phyloP scores from a whole-genome alignment of 2,329 filamentous ascomycete species.

The Paramyrothecium sp. region DNA sequence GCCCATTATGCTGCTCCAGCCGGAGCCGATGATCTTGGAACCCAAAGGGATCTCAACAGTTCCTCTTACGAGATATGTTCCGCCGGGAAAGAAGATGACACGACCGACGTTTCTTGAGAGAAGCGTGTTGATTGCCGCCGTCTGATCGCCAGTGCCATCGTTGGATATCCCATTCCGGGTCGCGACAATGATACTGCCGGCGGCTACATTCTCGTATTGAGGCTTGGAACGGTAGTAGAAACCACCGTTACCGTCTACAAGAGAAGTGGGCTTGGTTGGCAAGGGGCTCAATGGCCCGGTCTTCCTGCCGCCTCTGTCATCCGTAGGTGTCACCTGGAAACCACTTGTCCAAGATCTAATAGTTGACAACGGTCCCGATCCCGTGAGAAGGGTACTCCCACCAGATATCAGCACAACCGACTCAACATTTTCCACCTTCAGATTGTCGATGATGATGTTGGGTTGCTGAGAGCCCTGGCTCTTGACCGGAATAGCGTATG shows the following conservation, averaged over 20 bases:
- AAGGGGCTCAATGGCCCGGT: not conserved
- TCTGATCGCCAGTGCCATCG: slow-evolving; percentile 30
- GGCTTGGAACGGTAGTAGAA: slow-evolving; percentile 23
- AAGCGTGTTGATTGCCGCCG: slow-evolving; percentile 17
- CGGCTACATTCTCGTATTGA: slow-evolving; percentile 44
- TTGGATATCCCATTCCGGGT: slow-evolving; percentile 30
- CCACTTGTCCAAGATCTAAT: slow-evolving; percentile 3
- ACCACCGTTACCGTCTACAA: slow-evolving; percentile 11
- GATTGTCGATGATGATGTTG: slow-evolving; percentile 16
- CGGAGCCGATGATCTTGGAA: slow-evolving; percentile 66
- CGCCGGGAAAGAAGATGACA: slow-evolving; percentile 21
- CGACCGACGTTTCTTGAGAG: slow-evolving; percentile 4
- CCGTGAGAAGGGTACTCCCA: slow-evolving; percentile 12
- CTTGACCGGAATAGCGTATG: slow-evolving; percentile 8
- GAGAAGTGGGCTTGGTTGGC: slow-evolving; percentile 4
- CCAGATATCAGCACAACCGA: slow-evolving; percentile 10
- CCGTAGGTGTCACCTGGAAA: not conserved
- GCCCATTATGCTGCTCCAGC: slow-evolving; percentile 66
- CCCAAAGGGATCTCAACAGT: slow-evolving; percentile 51
- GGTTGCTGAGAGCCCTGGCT: slow-evolving; percentile 4
- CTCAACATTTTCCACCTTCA: slow-evolving; percentile 7
- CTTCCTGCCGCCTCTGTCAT: not conserved
- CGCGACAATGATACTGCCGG: slow-evolving; percentile 25
- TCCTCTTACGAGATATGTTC: slow-evolving; percentile 18
- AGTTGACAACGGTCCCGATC: slow-evolving; percentile 4